Base-by-base conservation (phyloP, 345 rosid genomes). In the Kandelia obovata region DNA sequence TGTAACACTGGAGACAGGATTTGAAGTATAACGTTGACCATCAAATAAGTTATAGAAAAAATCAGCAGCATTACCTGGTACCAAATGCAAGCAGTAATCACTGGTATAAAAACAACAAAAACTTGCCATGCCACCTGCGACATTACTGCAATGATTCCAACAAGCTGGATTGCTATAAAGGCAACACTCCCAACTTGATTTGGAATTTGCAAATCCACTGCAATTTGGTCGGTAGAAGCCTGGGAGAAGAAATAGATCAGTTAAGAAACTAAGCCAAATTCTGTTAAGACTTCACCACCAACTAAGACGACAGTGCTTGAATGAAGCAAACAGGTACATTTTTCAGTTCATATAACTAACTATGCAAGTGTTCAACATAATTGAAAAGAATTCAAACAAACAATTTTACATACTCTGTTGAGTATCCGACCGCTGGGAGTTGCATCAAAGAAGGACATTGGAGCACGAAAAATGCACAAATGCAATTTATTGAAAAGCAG, bases 111-210 rank as follows among this genome's bases (percentile, higher is more conserved):
- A 56, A 86, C 77, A 19, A 90, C 69, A 68, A 92, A 89, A 53
- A 92, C 82, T 74, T 87, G 87, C 96, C 96, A 92, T 20, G 92
- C 87, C 64, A 82, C 96, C 71, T 87, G 93, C 62, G 93, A 87
- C 90, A 89, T 87, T 67, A 93, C 89, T 16, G 77, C 89, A 61
- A 93, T 83, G 72, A 83, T 81, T 61, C 89, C 94, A 8, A 83
- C 64, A 49, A 93, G 89, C 71, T 79, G 88, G 76, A 93, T 89
- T 64, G 66, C 55, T 23, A 85, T 55, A 73, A 80, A 77, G 68
- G 89, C 83, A 69, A 82, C 75, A 52, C 76, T 19, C 32, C 77
- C 91, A 51, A 86, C 63, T 69, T 75, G 79, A 71, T 21, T 21
- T 0, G 88, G 87, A 73, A 93, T 80, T 58, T 30, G 79, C 73